These are phyloP conservation scores for Simplicillium aogashimaense DNA, from an alignment of 2,329 filamentous ascomycete species.

Conservation along the genomic window DNA sequence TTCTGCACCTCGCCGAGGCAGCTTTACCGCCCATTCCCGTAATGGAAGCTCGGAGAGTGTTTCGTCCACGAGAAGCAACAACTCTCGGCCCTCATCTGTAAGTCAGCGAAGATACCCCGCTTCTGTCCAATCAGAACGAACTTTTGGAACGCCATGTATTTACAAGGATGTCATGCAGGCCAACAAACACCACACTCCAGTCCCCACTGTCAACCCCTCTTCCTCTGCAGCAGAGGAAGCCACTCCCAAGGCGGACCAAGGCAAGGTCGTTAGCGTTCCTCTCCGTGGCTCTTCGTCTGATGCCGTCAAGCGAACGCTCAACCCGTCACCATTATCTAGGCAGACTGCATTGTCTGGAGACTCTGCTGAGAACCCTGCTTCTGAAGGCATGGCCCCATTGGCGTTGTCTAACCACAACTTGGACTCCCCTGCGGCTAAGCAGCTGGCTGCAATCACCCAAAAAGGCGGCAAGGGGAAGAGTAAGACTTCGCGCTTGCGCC, in stretches of 20 bases:
- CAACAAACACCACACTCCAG: conserved; percentile 46
- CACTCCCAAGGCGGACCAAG: conserved; percentile 39
- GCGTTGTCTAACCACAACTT: conserved; percentile 23
- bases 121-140: conserved; percentile 30
- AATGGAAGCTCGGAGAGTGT: conserved; percentile 58
- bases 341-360: conserved; percentile 54
- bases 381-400: conserved; percentile 16
- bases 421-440: conserved; percentile 68
- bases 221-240: conserved; percentile 36
- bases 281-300: conserved; percentile 55
- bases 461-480: conserved; percentile 69
- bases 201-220: conserved; percentile 44
- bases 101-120: conserved; percentile 25
- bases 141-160: conserved; percentile 29
- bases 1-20: conserved; percentile 23
- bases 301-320: conserved; percentile 53
- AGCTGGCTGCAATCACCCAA: conserved; percentile 78
- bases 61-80: conserved; percentile 45
- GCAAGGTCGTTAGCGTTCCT: conserved; percentile 47
- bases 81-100: conserved; percentile 57
- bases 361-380: conserved; percentile 29
- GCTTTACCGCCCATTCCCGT: conserved; percentile 20
- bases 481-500: conserved; percentile 76
- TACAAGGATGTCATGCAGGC: conserved; percentile 42
- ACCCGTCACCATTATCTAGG: conserved; percentile 66